Conservation (phyloP, 768 basidiomycete species). For the Russula emetica region DNA sequence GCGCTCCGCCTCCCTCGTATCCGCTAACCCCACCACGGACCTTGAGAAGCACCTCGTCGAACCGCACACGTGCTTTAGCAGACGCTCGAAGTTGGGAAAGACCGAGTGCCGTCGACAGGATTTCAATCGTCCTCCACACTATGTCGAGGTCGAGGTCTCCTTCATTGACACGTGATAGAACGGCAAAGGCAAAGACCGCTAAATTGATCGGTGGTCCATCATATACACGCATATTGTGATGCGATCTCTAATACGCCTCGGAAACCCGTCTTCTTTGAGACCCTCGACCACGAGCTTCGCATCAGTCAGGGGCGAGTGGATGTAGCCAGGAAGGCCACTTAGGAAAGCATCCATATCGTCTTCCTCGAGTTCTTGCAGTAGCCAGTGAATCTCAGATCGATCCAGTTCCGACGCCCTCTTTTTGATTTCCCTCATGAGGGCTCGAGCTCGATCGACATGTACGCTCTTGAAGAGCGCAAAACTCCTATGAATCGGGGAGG, state of each 20-base stretch:
- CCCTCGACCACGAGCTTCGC: not conserved
- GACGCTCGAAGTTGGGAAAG: not conserved
- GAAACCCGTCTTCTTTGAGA: not conserved
- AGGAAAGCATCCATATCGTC: conserved; percentile 4
- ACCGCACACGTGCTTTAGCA: not conserved
- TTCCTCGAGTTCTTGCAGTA: not conserved
- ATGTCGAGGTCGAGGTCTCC: not conserved
- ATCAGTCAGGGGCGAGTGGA: not conserved
- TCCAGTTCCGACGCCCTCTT: not conserved
- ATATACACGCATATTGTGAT: not conserved
- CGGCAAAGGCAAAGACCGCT: not conserved
- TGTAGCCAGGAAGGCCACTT: conserved; percentile 4
- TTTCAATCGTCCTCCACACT: not conserved
- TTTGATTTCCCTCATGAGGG: not conserved
- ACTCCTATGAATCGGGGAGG: not conserved
- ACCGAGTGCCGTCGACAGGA: not conserved
- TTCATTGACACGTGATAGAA: not conserved
- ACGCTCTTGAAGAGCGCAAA: not conserved
- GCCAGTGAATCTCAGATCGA: conserved; percentile 6
- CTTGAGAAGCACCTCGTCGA: not conserved
- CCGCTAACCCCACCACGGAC: not conserved
- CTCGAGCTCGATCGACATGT: not conserved
- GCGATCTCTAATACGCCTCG: not conserved
- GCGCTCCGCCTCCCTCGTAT: not conserved
- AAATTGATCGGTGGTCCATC: conserved; percentile 14